Base-by-base conservation (phyloP, 768 basidiomycete species). In the Amylocystis lapponica region DNA sequence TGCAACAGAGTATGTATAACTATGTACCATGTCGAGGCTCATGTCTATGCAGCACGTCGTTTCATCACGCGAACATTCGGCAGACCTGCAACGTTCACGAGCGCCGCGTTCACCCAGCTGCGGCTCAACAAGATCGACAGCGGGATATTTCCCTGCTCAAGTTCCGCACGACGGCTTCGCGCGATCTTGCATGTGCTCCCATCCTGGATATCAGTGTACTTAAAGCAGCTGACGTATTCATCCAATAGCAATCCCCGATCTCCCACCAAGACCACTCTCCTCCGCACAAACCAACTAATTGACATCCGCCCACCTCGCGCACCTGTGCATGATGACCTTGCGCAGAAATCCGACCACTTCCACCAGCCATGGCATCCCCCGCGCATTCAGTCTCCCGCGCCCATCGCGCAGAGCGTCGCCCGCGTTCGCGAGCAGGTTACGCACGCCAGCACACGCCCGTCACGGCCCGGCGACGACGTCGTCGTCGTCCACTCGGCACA, bases 401-500 rank as follows among this genome's bases (percentile, higher is more conserved):
- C 39, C 48, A 71, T 70, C 13, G 60, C 54, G 19, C 54, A 58
- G 34, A 66, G 63, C 30, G 78, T 78, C 46, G 56, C 48, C 3
- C 55, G 63, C 2, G 75, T 74, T 35, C 11, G 13, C 23, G 14
- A 12, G n/a, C 51, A 47, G n/a, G 39, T 27, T 20, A 32, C 31
- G 35, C 29, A 33, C 10, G 11, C 34, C 25, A 27, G 16, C 31
- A 45, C 29, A 41, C 11, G 34, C 16, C 31, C 39, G 29, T 34
- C 36, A 14, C 40, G 30, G 20, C 67, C 61, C 27, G 89, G 87
- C 2, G 73, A 77, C 30, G 75, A 86, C 36, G 74, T 97, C 7
- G 64, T 62, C 8, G 66, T 97, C 33, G 74, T 86, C 7, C 75
- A 92, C 2, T 68, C 97, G 5, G 95, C 95, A 3, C 97, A 95